Base-by-base conservation (phyloP, 2,329 filamentous ascomycete species). In the Niveomyces coronatus region DNA sequence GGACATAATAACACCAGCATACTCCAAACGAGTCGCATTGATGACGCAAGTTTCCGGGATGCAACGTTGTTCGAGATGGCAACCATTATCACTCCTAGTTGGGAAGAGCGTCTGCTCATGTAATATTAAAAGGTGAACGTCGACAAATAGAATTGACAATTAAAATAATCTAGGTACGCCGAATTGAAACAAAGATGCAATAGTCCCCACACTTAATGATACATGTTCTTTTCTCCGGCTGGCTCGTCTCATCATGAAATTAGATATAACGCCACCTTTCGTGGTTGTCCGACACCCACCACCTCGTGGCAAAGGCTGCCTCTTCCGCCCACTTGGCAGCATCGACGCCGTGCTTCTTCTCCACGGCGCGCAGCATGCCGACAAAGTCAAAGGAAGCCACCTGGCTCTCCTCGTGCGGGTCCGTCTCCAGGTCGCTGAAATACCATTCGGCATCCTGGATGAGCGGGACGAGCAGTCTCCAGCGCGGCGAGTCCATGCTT, bases 221-320 rank as follows among this genome's bases (percentile, higher is more conserved):
- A 24, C 22, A 24, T 11, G 22, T 19, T 19, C 14, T 11, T 19
- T 20, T 18, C 3, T 29, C 9, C 30, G 9, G 3, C 15, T 18
- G 4, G n/a, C 13, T n/a, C 26, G n/a, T 24, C 22, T 24, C 22
- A 22, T 22, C 15, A 31, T 36, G 34, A 38, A 44, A 40, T 32
- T 43, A 40, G 19, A 41, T 48, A 46, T 55, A 56, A 38, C 49
- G 50, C 55, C 55, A 60, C 33, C 56, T 50, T 40, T 52, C 56
- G 44, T 50, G 49, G 37, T 59, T 59, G 43, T 59, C 56, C 37
- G 57, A 51, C 6, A 58, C 53, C 45, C 53, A 60, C 55, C 57
- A 59, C n/a, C 53, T 46, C 5, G 53, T 49, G n/a, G 56, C 43
- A 30, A 55, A 54, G 5, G 55, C 50, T 1, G 51, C 57, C 31